phyloP scores from a whole-genome alignment of 2,329 filamentous ascomycete species.

The Elsinoe ampelina region DNA sequence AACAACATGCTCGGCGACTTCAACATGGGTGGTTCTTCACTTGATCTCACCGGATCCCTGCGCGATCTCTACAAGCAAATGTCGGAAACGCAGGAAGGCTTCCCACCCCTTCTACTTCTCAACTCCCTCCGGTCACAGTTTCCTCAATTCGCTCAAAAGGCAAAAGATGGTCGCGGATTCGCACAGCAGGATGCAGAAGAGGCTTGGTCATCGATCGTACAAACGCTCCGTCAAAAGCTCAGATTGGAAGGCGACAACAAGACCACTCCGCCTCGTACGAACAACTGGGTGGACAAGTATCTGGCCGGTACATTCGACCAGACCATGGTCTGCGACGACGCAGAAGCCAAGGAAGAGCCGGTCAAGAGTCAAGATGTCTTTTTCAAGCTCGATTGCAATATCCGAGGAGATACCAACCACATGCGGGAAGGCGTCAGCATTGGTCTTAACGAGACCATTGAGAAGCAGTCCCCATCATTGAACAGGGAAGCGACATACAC shows the following conservation, averaged over 20 bases:
- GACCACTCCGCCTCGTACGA: conserved; percentile 14
- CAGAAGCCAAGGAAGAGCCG: conserved; percentile 63
- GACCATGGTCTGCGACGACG: conserved; percentile 73
- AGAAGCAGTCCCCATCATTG: conserved; percentile 75
- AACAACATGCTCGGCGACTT: conserved; percentile 39
- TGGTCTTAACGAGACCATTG: conserved; percentile 76
- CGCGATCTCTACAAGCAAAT: conserved; percentile 81
- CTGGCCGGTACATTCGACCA: conserved; percentile 76
- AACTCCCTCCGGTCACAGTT: conserved; percentile 68
- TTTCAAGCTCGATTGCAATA: conserved; percentile 93
- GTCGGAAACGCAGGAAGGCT: conserved; percentile 79
- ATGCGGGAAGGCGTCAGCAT: conserved; percentile 78
- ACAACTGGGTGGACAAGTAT: conserved; percentile 64
- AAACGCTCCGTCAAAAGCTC: conserved; percentile 70
- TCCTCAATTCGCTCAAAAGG: conserved; percentile 86
- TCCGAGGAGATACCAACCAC: conserved; percentile 78
- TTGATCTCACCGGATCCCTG: conserved; percentile 68
- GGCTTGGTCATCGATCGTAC: conserved; percentile 91
- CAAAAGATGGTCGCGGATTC: conserved; percentile 71
- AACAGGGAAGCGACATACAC: conserved; percentile 76
- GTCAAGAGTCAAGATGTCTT: conserved; percentile 64
- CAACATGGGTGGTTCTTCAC: conserved; percentile 49
- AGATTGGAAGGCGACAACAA: conserved; percentile 54
- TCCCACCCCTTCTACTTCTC: conserved; percentile 74
- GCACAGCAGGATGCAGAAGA: conserved; percentile 99